phyloP scores from a whole-genome alignment of 352 stramenopile genomes.

The Thalassiosira hispida region DNA sequence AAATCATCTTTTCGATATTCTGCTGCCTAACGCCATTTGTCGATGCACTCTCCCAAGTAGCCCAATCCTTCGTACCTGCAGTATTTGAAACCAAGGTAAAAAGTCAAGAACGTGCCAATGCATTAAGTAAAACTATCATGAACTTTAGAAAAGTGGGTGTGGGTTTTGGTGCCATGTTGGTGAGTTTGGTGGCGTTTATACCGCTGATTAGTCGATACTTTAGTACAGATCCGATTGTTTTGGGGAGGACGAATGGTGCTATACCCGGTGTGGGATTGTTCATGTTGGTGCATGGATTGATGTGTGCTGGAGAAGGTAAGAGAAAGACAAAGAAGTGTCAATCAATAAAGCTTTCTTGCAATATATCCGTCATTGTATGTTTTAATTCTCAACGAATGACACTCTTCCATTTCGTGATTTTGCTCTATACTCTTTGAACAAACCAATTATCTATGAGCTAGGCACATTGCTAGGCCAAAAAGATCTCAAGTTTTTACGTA shows the following conservation, averaged over 20 bases:
- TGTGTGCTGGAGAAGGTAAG: constrained; percentile 58
- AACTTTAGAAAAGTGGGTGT: constrained; percentile 76
- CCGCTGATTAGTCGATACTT: constrained; percentile 70
- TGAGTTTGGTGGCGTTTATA: constrained; percentile 58
- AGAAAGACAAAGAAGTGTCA: neutral
- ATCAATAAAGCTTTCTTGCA: no score
- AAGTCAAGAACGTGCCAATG: constrained; percentile 28
- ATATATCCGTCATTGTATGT: no score
- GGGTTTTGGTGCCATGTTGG: constrained; percentile 42
- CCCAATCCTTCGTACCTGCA: constrained; percentile 79
- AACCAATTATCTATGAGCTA: neutral
- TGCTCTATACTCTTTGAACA: neutral
- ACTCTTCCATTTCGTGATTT: neutral
- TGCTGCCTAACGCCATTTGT: constrained; percentile 79
- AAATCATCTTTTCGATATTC: constrained; percentile 81
- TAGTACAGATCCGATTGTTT: constrained; percentile 70
- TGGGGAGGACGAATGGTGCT: constrained; percentile 63
- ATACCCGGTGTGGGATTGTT: constrained; percentile 66
- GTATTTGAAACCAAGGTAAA: constrained; percentile 50
- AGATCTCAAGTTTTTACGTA: constrained; percentile 75
- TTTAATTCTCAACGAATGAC: no score
- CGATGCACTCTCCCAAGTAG: constrained; percentile 78
- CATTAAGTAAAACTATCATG: constrained; percentile 52
- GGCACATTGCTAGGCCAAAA: constrained; percentile 67
- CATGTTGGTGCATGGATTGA: constrained; percentile 53